Percentiles rank a stretch among this genome's conserved stretches.
Conservation (phyloP, 352 stramenopile genomes). For the Phytophthora ohioensis region DNA sequence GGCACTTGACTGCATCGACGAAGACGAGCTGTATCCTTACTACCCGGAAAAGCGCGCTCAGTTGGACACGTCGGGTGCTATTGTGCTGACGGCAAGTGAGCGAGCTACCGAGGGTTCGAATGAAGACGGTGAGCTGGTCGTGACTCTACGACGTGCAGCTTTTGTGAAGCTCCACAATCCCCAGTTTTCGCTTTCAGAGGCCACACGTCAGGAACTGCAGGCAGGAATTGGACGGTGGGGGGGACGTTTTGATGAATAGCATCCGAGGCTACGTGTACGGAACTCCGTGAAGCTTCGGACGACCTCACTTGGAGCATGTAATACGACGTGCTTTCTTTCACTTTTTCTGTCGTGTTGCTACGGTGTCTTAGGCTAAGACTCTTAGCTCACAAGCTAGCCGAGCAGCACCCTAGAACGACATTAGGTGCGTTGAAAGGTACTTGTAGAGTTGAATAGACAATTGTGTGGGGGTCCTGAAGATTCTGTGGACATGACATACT, state of each 20-base stretch:
- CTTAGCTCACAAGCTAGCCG: no score
- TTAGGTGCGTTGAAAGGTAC: no score
- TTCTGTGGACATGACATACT: no score
- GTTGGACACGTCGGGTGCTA: conserved; percentile 29
- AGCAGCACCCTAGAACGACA: no score
- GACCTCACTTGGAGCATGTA: no score
- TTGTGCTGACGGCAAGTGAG: conserved; percentile 27
- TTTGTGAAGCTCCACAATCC: conserved; percentile 38
- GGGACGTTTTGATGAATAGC: conserved; percentile 40
- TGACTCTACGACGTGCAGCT: conserved; percentile 36
- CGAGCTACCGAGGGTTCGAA: neutral
- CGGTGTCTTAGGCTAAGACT: no score
- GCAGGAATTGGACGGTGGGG: conserved; percentile 36
- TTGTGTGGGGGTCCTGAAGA: no score
- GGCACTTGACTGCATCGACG: conserved; percentile 35
- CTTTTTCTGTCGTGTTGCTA: no score
- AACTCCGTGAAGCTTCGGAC: conserved; percentile 2
- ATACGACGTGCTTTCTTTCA: no score
- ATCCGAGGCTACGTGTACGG: conserved; percentile 42
- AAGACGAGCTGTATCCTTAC: conserved; percentile 41
- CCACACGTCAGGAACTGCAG: conserved; percentile 28
- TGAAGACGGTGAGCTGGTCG: conserved; percentile 26
- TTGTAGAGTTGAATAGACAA: no score
- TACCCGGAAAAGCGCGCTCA: conserved; percentile 16
- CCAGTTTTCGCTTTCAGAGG: conserved; percentile 25